Conservation (phyloP, 306 rosid species). For the Fragaria iinumae region DNA sequence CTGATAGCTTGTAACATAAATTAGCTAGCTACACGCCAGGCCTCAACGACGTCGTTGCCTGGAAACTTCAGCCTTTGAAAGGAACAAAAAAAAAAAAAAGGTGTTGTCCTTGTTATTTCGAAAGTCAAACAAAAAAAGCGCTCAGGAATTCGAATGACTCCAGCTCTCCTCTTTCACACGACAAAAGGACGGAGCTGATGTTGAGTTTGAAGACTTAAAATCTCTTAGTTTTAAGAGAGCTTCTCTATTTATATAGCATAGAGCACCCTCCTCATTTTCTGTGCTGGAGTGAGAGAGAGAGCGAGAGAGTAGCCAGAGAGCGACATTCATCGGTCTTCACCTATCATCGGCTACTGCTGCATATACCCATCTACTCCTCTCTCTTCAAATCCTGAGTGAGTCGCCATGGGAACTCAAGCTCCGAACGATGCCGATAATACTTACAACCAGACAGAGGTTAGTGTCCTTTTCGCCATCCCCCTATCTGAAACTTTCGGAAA, state of each 20-base stretch:
- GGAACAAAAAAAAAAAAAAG: neutral
- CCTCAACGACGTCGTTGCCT: neutral
- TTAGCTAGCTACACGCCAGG: neutral
- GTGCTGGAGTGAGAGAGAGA: neutral
- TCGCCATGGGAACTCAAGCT: slow-evolving; percentile 45
- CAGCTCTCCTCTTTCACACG: neutral
- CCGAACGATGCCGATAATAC: neutral
- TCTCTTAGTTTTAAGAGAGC: neutral
- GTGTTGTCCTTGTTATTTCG: neutral
- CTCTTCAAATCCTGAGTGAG: neutral
- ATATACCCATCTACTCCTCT: neutral
- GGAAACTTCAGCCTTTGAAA: neutral
- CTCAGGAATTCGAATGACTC: neutral
- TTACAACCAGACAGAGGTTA: slow-evolving; percentile 17
- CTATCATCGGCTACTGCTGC: neutral
- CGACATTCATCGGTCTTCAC: neutral
- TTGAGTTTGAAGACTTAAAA: neutral
- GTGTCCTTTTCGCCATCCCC: slow-evolving; percentile 22
- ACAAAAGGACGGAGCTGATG: too few relatives aligned
- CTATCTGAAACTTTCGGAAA: neutral
- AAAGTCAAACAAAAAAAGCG: slow-evolving; percentile 5
- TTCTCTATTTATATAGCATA: neutral
- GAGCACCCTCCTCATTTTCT: neutral
- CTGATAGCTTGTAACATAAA: neutral
- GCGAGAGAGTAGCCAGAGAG: neutral